phyloP scores from a whole-genome alignment of 768 basidiomycete genomes.

The Guyanaporus albipodus region DNA sequence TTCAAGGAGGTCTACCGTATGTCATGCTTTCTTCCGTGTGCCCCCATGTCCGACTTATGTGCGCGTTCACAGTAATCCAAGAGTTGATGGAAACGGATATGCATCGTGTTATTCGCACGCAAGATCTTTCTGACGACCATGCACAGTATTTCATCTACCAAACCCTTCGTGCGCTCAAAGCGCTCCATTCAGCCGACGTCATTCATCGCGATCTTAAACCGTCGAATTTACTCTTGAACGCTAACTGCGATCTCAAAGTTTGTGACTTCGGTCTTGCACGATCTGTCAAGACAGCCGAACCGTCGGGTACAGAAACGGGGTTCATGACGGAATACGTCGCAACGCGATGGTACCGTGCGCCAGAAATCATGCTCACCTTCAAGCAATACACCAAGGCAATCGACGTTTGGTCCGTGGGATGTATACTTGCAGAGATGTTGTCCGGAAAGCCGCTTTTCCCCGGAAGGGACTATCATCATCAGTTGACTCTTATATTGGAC shows the following conservation, averaged over 20 bases:
- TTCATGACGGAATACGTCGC: slow-evolving; percentile 99
- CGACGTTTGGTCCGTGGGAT: slow-evolving; percentile 85
- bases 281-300: slow-evolving; percentile 83
- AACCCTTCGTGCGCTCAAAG: slow-evolving; percentile 92
- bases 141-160: slow-evolving; percentile 94
- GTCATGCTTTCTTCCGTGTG: slow-evolving; percentile 22
- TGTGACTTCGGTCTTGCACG: slow-evolving; percentile 94
- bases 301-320: slow-evolving; percentile 76
- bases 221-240: slow-evolving; percentile 94
- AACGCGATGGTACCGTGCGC: slow-evolving; percentile 97
- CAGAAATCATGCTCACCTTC: slow-evolving; percentile 99
- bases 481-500: slow-evolving; percentile 91
- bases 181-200: slow-evolving; percentile 93
- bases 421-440: slow-evolving; percentile 95
- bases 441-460: slow-evolving; percentile 95
- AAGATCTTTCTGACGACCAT: slow-evolving; percentile 94
- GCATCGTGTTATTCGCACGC: slow-evolving; percentile 94
- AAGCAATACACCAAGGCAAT: slow-evolving; percentile 98
- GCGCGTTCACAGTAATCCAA: slow-evolving; percentile 60
- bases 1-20: slow-evolving; percentile 84
- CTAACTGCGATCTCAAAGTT: slow-evolving; percentile 94
- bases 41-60: background rate
- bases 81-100: slow-evolving; percentile 96
- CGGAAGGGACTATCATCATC: slow-evolving; percentile 95
- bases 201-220: slow-evolving; percentile 97